Conservation (phyloP, 2,329 filamentous ascomycete species). For the Neofusicoccum sp. region DNA sequence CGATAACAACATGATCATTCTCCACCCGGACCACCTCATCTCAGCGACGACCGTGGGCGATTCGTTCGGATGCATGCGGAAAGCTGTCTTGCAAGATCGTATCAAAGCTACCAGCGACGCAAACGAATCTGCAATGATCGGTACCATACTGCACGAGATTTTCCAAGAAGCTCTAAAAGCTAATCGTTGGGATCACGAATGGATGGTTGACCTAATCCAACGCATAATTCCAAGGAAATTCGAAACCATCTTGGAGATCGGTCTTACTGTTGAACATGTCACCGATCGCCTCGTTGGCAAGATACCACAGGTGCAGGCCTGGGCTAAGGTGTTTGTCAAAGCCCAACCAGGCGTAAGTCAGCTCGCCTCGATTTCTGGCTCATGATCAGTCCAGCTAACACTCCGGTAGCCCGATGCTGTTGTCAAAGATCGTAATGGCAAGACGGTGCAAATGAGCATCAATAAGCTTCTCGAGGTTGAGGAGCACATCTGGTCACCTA, state of each 20-base stretch:
- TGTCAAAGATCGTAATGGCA: slow-evolving; percentile 77
- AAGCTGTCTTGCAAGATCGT: slow-evolving; percentile 90
- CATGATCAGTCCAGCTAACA: slow-evolving; percentile 32
- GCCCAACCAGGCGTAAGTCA: slow-evolving; percentile 65
- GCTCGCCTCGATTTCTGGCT: neutral
- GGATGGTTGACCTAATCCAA: slow-evolving; percentile 68
- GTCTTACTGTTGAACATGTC: slow-evolving; percentile 71
- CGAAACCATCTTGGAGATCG: slow-evolving; percentile 87
- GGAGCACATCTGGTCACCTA: slow-evolving; percentile 97
- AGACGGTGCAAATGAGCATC: slow-evolving; percentile 78
- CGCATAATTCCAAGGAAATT: slow-evolving; percentile 74
- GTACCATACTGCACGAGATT: slow-evolving; percentile 90
- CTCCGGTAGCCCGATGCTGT: slow-evolving; percentile 63
- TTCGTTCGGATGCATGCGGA: slow-evolving; percentile 87
- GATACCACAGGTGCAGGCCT: slow-evolving; percentile 76
- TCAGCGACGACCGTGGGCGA: slow-evolving; percentile 96
- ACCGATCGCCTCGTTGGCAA: slow-evolving; percentile 81
- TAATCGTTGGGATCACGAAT: slow-evolving; percentile 77
- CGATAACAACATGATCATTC: slow-evolving; percentile 77
- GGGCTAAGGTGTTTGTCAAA: slow-evolving; percentile 81
- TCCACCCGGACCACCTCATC: slow-evolving; percentile 94
- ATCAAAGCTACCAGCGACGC: slow-evolving; percentile 87
- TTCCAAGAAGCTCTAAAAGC: slow-evolving; percentile 87
- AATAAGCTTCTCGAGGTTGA: slow-evolving; percentile 95
- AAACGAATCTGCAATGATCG: slow-evolving; percentile 82